Evolutionary conservation across 2,329 filamentous ascomycete species (phyloP).

Genomic region (Didymosphaeria variabile): DNA sequence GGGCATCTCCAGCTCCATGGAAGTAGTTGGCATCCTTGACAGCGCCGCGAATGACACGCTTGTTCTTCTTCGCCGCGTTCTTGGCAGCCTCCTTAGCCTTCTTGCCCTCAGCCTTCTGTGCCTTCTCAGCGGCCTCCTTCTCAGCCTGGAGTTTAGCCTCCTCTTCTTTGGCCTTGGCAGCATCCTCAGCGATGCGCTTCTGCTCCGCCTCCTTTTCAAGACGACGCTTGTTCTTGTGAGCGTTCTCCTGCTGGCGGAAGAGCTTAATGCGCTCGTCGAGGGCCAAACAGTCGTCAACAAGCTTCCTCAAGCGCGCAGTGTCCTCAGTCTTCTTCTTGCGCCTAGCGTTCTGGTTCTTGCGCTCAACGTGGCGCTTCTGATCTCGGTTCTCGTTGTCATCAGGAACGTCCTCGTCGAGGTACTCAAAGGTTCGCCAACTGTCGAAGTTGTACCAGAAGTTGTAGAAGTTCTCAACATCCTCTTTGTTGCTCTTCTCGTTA

Average conservation of each 20-base stretch:
- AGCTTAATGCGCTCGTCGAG: conserved; percentile 96
- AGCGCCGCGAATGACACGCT: conserved; percentile 91
- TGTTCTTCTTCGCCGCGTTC: conserved; percentile 99
- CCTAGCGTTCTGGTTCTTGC: conserved; percentile 96
- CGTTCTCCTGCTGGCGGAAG: conserved; percentile 91
- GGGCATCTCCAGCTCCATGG: conserved; percentile 69
- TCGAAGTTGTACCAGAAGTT: conserved; percentile 99
- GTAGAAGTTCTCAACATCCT: conserved; percentile 95
- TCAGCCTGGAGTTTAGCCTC: conserved; percentile 82
- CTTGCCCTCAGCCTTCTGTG: conserved; percentile 82
- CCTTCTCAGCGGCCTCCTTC: conserved; percentile 87
- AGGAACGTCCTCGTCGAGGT: conserved; percentile 97
- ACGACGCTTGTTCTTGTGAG: conserved; percentile 95
- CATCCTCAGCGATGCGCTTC: conserved; percentile 86
- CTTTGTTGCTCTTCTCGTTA: conserved; percentile 81
- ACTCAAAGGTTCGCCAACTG: conserved; percentile 97
- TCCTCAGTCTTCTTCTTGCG: conserved; percentile 99
- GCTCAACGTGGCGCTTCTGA: conserved; percentile 97
- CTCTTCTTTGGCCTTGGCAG: conserved; percentile 81
- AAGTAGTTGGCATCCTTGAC: conserved; percentile 99
- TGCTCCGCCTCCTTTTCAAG: conserved; percentile 90
- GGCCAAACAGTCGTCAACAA: conserved; percentile 86
- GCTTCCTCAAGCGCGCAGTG: conserved; percentile 84
- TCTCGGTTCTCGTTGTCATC: conserved; percentile 99
- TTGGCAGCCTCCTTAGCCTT: conserved; percentile 99